Conservation (phyloP, 164 flowering plant species). For the Tetracentron sinense region DNA sequence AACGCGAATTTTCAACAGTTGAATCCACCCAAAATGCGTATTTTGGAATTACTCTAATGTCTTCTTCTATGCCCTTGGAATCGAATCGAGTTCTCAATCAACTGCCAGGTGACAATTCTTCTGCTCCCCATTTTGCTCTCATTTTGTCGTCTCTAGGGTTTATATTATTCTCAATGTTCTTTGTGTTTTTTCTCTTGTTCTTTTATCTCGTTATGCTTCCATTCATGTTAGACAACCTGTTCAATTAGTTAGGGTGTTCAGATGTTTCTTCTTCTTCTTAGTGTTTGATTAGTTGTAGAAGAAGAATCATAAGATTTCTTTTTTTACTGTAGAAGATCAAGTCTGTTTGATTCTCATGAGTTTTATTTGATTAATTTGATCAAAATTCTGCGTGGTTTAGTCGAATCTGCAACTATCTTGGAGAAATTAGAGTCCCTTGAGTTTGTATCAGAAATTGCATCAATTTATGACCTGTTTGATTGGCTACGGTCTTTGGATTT, state of each 20-base stretch:
- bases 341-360: neutral
- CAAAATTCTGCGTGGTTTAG: neutral
- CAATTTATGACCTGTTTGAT: neutral
- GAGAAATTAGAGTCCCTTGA: neutral
- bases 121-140: neutral
- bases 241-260: neutral
- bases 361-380: no score
- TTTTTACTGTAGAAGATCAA: neutral
- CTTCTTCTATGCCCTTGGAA: neutral
- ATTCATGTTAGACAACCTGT: neutral
- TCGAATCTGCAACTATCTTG: neutral
- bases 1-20: neutral
- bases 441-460: neutral
- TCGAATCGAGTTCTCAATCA: neutral
- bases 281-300: neutral
- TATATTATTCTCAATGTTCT: neutral
- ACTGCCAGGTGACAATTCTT: neutral
- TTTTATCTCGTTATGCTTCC: neutral
- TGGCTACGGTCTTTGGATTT: no score
- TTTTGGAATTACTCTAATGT: neutral
- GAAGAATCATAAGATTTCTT: neutral
- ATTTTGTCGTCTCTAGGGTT: neutral
- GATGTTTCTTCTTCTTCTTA: neutral
- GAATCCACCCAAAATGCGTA: neutral
- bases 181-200: neutral